A percentile compares a stretch with the other conserved stretches of the same genome.
These are phyloP conservation scores for Colletotrichum viniferum DNA, from an alignment of 2,329 filamentous ascomycete species.

Conservation along the genomic window DNA sequence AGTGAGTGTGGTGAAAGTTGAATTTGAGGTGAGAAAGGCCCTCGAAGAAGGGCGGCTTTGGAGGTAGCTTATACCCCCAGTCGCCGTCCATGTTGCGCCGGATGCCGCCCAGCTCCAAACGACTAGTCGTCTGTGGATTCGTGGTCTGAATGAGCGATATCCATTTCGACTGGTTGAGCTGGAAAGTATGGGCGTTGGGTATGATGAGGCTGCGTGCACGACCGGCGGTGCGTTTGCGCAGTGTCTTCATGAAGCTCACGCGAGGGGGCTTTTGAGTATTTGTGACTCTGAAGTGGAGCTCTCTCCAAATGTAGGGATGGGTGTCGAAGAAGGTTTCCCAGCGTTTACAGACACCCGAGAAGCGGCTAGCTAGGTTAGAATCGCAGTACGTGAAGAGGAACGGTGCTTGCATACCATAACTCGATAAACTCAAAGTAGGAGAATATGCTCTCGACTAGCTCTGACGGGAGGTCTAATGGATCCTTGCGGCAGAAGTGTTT, in stretches of 20 bases:
- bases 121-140: constrained; percentile 13
- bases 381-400: not conserved
- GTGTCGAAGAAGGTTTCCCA: constrained; percentile 19
- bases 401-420: constrained; percentile 4
- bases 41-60: constrained; percentile 12
- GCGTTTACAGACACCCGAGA: constrained; percentile 18
- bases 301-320: constrained; percentile 19
- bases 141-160: constrained; percentile 18
- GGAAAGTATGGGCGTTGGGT: constrained; percentile 9
- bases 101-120: constrained; percentile 13
- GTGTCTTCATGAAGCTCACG: constrained; percentile 8
- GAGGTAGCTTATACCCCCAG: constrained; percentile 20
- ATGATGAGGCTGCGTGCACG: constrained; percentile 15
- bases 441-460: constrained; percentile 41
- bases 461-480: constrained; percentile 38
- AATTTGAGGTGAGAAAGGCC: not conserved
- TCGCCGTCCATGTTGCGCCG: constrained; percentile 6
- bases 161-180: constrained; percentile 18
- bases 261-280: constrained; percentile 1
- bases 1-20: not conserved
- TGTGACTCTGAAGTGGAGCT: constrained; percentile 8
- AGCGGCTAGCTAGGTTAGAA: not conserved
- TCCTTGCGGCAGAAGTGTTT: constrained; percentile 36
- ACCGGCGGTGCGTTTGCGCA: constrained; percentile 11
- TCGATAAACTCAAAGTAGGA: constrained; percentile 34